phyloP scores from a whole-genome alignment of 176 grass and related monocot species.

The Hordeum marinum region DNA sequence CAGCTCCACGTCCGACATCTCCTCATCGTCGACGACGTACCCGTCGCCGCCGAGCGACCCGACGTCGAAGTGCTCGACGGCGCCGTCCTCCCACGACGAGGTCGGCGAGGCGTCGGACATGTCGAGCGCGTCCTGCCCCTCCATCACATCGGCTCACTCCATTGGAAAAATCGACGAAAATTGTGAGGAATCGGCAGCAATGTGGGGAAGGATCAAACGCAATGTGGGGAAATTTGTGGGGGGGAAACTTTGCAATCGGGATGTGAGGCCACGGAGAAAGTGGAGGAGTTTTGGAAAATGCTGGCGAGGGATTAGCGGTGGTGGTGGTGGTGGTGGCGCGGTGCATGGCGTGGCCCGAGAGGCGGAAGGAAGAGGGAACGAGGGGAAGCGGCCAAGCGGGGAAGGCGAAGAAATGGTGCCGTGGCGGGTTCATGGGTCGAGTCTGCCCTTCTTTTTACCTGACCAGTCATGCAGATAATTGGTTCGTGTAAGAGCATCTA shows the following conservation, averaged over 20 bases:
- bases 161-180: conserved; percentile 24
- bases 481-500: not conserved
- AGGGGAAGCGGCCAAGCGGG: conserved; percentile 18
- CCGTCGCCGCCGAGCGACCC: conserved; percentile 20
- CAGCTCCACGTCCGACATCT: conserved; percentile 29
- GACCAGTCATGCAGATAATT: not conserved
- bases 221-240: not conserved
- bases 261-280: conserved; percentile 42
- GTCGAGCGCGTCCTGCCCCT: conserved; percentile 43
- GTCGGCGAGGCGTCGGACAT: conserved; percentile 33
- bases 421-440: conserved; percentile 20
- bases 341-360: conserved; percentile 46
- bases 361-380: conserved; percentile 16
- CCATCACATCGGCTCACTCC: conserved; percentile 54
- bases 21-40: conserved; percentile 35
- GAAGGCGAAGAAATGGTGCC: conserved; percentile 32
- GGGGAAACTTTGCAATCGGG: conserved; percentile 25
- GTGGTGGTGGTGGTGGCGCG: conserved; percentile 35
- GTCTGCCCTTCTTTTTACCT: conserved; percentile 9
- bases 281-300: conserved; percentile 30
- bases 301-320: conserved; percentile 31
- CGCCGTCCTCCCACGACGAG: conserved; percentile 18
- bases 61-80: conserved; percentile 31
- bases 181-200: conserved; percentile 25
- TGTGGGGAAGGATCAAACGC: conserved; percentile 18